A percentile compares a stretch with the other conserved stretches of the same genome.
phyloP scores from a whole-genome alignment of 2,329 filamentous ascomycete species.

The Diaporthe destruens region DNA sequence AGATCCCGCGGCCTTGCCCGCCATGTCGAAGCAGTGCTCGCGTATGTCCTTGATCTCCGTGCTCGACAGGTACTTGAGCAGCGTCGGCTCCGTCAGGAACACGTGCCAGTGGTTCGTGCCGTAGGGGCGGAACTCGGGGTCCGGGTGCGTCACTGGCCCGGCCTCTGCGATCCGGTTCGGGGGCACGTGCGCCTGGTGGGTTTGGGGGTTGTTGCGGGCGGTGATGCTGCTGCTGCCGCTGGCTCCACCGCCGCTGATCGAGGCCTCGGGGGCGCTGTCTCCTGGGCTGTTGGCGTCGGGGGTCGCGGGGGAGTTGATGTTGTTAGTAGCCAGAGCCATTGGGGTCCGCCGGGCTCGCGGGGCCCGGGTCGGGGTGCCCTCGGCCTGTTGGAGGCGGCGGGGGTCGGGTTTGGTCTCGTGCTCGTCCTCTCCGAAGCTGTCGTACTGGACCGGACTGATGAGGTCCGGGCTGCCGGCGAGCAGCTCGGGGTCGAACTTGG shows the following conservation, averaged over 20 bases:
- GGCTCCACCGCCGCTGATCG: background rate
- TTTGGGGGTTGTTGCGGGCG: no score
- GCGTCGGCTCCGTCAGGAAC: constrained; percentile 15
- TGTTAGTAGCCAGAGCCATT: background rate
- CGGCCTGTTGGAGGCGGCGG: background rate
- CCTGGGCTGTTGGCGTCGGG: background rate
- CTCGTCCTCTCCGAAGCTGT: background rate
- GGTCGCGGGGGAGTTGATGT: background rate
- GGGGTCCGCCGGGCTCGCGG: background rate
- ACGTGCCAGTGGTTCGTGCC: constrained; percentile 39
- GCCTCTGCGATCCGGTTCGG: constrained; percentile 34
- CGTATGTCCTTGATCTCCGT: constrained; percentile 40
- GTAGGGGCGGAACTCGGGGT: constrained; percentile 36
- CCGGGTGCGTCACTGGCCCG: constrained; percentile 29
- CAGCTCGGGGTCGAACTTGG: constrained; percentile 13
- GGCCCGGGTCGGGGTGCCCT: background rate
- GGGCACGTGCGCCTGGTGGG: background rate
- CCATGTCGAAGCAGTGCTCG: constrained; percentile 39
- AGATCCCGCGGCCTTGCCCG: no score
- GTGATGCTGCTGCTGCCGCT: background rate
- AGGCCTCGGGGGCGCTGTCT: background rate
- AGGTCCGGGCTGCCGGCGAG: background rate
- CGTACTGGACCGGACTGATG: background rate
- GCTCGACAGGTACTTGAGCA: constrained; percentile 32
- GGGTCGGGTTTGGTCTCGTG: background rate